Evolutionary conservation across 1,139 yeast genomes (phyloP).

Genomic region (Kodamaea anthophila): DNA sequence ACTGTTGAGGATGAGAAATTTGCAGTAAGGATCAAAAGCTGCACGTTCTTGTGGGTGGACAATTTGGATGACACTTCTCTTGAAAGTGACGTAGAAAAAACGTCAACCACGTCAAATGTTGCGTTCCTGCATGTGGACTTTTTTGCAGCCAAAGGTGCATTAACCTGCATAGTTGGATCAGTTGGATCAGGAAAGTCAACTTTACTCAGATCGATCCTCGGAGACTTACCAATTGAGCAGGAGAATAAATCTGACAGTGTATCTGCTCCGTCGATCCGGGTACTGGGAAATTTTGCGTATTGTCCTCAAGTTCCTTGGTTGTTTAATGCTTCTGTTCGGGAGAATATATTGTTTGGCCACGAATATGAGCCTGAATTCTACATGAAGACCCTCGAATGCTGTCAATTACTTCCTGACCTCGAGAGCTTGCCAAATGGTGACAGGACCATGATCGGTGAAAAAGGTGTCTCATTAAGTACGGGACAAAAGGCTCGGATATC

Average conservation of each 20-base stretch:
- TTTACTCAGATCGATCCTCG: constrained; percentile 19
- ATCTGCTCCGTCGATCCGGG: constrained; percentile 8
- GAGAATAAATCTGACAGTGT: background rate
- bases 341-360: constrained; percentile 20
- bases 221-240: constrained; percentile 16
- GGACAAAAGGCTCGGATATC: constrained; percentile 24
- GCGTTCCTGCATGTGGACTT: constrained; percentile 12
- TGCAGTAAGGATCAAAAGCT: constrained; percentile 10
- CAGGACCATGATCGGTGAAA: constrained; percentile 20
- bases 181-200: constrained; percentile 28
- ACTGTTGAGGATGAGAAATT: constrained; percentile 9
- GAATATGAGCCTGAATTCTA: constrained; percentile 16
- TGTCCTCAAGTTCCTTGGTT: constrained; percentile 22
- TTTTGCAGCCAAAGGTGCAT: constrained; percentile 18
- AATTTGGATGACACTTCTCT: background rate
- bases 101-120: background rate
- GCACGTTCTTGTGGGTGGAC: constrained; percentile 12
- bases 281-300: constrained; percentile 21
- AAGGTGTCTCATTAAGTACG: constrained; percentile 23
- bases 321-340: constrained; percentile 17
- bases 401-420: constrained; percentile 18
- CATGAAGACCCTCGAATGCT: constrained; percentile 16
- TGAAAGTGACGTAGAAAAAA: background rate
- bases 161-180: constrained; percentile 24
- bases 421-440: constrained; percentile 21